A percentile compares a stretch with the other conserved stretches of the same genome.
Conservation (phyloP, 805 yeast species). For the Pichia manshurica region DNA sequence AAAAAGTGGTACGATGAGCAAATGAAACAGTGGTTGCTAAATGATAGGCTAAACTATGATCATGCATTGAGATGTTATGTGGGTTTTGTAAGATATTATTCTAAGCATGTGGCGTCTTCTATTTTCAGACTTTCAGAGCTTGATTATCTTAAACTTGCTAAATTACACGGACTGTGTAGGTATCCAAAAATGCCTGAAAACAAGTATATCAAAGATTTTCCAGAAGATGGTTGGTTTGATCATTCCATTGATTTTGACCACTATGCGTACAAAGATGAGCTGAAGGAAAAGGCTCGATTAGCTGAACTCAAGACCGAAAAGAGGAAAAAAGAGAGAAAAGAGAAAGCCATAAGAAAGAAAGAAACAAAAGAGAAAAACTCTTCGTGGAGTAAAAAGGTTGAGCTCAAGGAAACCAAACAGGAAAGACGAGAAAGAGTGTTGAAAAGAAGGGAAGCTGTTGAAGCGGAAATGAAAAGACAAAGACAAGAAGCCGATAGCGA, state of each 20-base stretch:
- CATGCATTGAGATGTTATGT: slow-evolving; percentile 74
- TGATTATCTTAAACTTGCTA: slow-evolving; percentile 68
- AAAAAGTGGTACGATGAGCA: slow-evolving; percentile 27
- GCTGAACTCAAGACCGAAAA: slow-evolving; percentile 47
- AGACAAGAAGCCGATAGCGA: slow-evolving; percentile 34
- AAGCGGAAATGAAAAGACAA: slow-evolving; percentile 42
- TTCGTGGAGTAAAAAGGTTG: slow-evolving; percentile 76
- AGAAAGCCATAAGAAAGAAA: slow-evolving; percentile 39
- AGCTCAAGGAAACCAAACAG: slow-evolving; percentile 53
- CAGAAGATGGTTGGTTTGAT: slow-evolving; percentile 71
- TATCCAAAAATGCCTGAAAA: slow-evolving; percentile 95
- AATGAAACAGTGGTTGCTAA: slow-evolving; percentile 50
- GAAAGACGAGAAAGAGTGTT: slow-evolving; percentile 65
- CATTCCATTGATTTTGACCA: slow-evolving; percentile 59
- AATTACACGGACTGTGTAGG: slow-evolving; percentile 72
- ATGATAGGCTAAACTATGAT: slow-evolving; percentile 79
- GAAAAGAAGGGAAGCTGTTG: slow-evolving; percentile 63
- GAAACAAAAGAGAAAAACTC: slow-evolving; percentile 47
- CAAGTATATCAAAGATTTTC: slow-evolving; percentile 44
- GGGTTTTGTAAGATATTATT: slow-evolving; percentile 74
- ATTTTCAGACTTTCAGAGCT: slow-evolving; percentile 71
- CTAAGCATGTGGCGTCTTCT: slow-evolving; percentile 82
- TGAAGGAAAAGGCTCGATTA: slow-evolving; percentile 57
- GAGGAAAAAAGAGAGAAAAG: slow-evolving; percentile 32
- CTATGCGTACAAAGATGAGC: slow-evolving; percentile 57